These are phyloP conservation scores for Clitocybe nebularis DNA, from an alignment of 1,284 basidiomycete species.

Conservation along the genomic window DNA sequence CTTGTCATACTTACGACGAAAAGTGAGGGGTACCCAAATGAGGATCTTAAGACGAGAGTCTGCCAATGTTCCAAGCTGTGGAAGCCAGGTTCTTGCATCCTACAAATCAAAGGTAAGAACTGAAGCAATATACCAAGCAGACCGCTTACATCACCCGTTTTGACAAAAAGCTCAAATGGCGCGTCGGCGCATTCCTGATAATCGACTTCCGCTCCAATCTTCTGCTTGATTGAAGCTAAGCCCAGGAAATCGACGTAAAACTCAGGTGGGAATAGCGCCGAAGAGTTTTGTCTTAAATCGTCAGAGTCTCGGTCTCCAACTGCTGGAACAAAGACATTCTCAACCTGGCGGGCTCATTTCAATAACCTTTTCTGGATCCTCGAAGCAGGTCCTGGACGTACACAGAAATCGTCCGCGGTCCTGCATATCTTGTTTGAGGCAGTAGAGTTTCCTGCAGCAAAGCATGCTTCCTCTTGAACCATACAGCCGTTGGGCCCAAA, in stretches of 20 bases:
- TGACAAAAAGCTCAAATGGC: constrained; percentile 35
- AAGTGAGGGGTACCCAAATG: constrained; percentile 44
- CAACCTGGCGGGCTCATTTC: constrained; percentile 26
- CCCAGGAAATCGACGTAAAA: constrained; percentile 48
- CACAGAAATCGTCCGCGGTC: constrained; percentile 53
- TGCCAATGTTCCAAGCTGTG: constrained; percentile 46
- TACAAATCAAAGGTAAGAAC: constrained; percentile 15
- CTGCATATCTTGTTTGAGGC: constrained; percentile 46
- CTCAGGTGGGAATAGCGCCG: constrained; percentile 52
- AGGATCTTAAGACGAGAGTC: constrained; percentile 53
- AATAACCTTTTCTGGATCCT: not conserved
- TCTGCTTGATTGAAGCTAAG: constrained; percentile 28
- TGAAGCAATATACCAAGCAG: not conserved
- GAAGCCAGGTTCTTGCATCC: constrained; percentile 52
- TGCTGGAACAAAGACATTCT: constrained; percentile 46
- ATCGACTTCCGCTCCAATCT: constrained; percentile 48
- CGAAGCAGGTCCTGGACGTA: no score
- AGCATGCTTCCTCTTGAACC: constrained; percentile 51
- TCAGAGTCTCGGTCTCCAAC: constrained; percentile 49
- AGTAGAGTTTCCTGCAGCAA: constrained; percentile 42
- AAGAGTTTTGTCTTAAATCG: constrained; percentile 55
- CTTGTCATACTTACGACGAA: not conserved
- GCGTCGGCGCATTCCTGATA: constrained; percentile 47
- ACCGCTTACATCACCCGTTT: constrained; percentile 35
- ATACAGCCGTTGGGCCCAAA: constrained; percentile 46